A percentile compares a stretch with the other conserved stretches of the same genome.
Conservation (phyloP, 2,329 filamentous ascomycete species). For the Fusarium palustre region DNA sequence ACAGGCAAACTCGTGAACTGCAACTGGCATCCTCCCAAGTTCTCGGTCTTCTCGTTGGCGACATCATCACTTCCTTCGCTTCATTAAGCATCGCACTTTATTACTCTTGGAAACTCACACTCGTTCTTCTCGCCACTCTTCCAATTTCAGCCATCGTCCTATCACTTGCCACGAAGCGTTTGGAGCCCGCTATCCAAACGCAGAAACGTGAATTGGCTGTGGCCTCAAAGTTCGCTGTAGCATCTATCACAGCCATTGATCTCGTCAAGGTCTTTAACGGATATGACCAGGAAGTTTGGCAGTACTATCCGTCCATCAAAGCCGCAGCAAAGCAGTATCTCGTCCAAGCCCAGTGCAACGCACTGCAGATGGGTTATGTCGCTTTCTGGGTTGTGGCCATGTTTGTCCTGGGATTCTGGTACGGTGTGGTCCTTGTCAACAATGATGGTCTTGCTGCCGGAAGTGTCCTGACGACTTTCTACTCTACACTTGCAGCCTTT, state of each 20-base stretch:
- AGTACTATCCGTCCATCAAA: constrained; percentile 70
- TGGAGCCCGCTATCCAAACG: constrained; percentile 73
- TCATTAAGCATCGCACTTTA: constrained; percentile 79
- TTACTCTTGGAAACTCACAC: constrained; percentile 85
- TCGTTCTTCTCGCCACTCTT: constrained; percentile 79
- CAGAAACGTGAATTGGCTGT: constrained; percentile 76
- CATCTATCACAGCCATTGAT: constrained; percentile 79
- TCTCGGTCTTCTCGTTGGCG: constrained; percentile 75
- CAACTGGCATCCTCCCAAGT: constrained; percentile 84
- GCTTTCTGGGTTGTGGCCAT: constrained; percentile 80
- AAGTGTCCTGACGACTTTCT: constrained; percentile 85
- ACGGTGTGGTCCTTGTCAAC: constrained; percentile 77
- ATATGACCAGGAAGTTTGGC: constrained; percentile 73
- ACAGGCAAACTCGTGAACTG: constrained; percentile 84
- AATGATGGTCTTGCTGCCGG: constrained; percentile 69
- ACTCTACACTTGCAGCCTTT: constrained; percentile 80
- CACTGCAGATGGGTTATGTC: constrained; percentile 78
- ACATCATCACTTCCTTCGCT: constrained; percentile 71
- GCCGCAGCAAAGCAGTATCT: constrained; percentile 72
- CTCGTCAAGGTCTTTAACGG: constrained; percentile 89
- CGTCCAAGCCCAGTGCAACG: constrained; percentile 74
- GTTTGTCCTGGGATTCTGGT: constrained; percentile 93
- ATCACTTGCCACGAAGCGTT: constrained; percentile 66
- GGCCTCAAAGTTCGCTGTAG: constrained; percentile 78
- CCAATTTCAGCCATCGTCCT: constrained; percentile 75